phyloP scores from a whole-genome alignment of 2,329 filamentous ascomycete species.

The Lojkania enalia region DNA sequence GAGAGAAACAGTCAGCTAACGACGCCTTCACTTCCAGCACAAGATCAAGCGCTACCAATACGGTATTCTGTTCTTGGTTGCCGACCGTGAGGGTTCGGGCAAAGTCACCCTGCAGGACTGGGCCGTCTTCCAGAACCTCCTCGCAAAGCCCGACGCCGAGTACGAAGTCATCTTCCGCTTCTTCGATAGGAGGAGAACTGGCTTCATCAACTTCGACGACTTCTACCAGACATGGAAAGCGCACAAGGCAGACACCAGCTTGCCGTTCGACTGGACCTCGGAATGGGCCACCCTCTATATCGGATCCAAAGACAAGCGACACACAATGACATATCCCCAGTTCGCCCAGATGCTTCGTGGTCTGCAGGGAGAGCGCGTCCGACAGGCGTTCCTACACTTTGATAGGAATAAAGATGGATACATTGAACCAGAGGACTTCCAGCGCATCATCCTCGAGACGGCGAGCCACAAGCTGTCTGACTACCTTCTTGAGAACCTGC shows the following conservation, averaged over 20 bases:
- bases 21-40: constrained; percentile 62
- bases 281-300: constrained; percentile 97
- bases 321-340: constrained; percentile 91
- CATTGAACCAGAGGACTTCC: constrained; percentile 94
- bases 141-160: constrained; percentile 92
- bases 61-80: constrained; percentile 87
- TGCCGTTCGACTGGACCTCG: constrained; percentile 96
- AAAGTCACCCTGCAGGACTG: constrained; percentile 82
- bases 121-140: constrained; percentile 90
- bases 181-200: constrained; percentile 84
- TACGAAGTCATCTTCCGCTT: constrained; percentile 98
- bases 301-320: constrained; percentile 82
- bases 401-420: constrained; percentile 92
- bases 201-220: constrained; percentile 85
- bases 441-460: constrained; percentile 93
- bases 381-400: constrained; percentile 90
- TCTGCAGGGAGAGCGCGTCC: constrained; percentile 90
- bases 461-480: constrained; percentile 96
- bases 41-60: constrained; percentile 98
- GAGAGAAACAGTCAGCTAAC: constrained; percentile 33
- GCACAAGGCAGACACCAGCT: constrained; percentile 81
- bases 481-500: constrained; percentile 87
- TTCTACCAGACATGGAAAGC: constrained; percentile 83
- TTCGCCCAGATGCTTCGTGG: constrained; percentile 98
- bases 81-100: constrained; percentile 75